Evolutionary conservation across 2,329 filamentous ascomycete genomes (phyloP), one percentile per base, ranked within the genome.

Genomic region (Scolecobasidium constrictum): DNA sequence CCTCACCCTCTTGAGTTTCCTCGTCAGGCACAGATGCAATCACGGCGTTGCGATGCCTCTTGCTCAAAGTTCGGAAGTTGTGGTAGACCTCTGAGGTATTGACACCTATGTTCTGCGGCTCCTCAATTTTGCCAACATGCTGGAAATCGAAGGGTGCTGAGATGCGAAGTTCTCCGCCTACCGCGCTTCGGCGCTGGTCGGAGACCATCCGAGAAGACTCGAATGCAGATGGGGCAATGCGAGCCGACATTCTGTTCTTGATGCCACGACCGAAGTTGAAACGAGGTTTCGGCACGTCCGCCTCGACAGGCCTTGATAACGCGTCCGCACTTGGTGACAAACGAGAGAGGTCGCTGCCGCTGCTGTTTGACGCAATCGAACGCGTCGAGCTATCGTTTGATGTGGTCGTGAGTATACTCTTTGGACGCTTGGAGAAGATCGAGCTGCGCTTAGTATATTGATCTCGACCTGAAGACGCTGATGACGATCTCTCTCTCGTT

Each of bases 111-210:
- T 7, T 5, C 5, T 12, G 20, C 11, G 20, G 20, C n/a, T 22
- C 16, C 40, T 42, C 31, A 18, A 40, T 42, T 19, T 42, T 42
- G 11, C 35, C 40, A 19, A 44, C n/a, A 18, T 44, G 42, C 38
- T 44, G 42, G 38, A 44, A 44, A 15, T 15, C 39, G 20, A 43
- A 44, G 6, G 42, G 38, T 6, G 38, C 19, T 9, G 42, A 44
- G 16, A 44, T 44, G 9, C 38, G 23, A 7, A 33, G 20, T 7
- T 16, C 28, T 11, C 21, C 28, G 17, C n/a, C 28, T 3, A 22
- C 28, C 17, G 35, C 19, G 1, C 26, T 22, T 31, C 35, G n/a
- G 12, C 31, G 23, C 9, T 44, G 36, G n/a, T 36, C 38, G n/a
- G 15, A 28, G 9, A 35, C 43, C 23, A 11, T n/a, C 12, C 22